Evolutionary conservation across 2,329 filamentous ascomycete genomes (phyloP).

Genomic region (Xylariaceae sp.): DNA sequence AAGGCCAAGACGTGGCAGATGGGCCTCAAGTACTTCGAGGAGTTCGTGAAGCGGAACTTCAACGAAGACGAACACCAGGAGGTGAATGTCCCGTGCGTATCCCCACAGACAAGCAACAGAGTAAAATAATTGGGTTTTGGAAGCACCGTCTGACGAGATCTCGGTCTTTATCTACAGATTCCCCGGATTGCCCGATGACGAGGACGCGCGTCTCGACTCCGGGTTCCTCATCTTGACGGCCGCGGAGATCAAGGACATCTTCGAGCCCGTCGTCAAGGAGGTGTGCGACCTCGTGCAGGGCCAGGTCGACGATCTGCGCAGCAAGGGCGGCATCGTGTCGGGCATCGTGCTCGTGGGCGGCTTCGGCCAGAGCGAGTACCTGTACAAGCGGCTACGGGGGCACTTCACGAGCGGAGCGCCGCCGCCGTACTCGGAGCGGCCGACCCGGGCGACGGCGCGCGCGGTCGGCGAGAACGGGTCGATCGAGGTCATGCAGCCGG

Average conservation of each 20-base stretch:
- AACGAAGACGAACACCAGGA: slow-evolving; percentile 73
- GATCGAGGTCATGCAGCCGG: slow-evolving; percentile 76
- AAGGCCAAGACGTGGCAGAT: slow-evolving; percentile 77
- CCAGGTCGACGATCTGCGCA: slow-evolving; percentile 60
- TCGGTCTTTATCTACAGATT: slow-evolving; percentile 43
- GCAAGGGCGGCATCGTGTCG: slow-evolving; percentile 58
- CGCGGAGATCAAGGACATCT: slow-evolving; percentile 66
- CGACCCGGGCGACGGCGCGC: slow-evolving; percentile 57
- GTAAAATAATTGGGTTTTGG: no score
- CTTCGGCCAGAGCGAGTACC: slow-evolving; percentile 74
- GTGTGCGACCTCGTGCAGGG: slow-evolving; percentile 65
- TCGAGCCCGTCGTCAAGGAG: slow-evolving; percentile 69
- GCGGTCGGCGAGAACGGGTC: slow-evolving; percentile 47
- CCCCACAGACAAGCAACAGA: background rate
- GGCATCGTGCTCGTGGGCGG: slow-evolving; percentile 80
- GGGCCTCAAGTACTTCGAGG: slow-evolving; percentile 75
- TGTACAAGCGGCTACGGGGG: slow-evolving; percentile 65
- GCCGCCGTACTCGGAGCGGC: slow-evolving; percentile 63
- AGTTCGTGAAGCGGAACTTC: slow-evolving; percentile 81
- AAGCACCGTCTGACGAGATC: slow-evolving; percentile 1
- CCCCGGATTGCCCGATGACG: slow-evolving; percentile 70
- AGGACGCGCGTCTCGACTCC: slow-evolving; percentile 68
- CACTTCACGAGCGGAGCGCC: slow-evolving; percentile 60
- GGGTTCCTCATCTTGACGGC: slow-evolving; percentile 72
- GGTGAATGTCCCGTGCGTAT: slow-evolving; percentile 65